Evolutionary conservation across 257 asterid species (phyloP), one percentile per base, ranked within the genome.

Genomic region (Fraxinus pennsylvanica): DNA sequence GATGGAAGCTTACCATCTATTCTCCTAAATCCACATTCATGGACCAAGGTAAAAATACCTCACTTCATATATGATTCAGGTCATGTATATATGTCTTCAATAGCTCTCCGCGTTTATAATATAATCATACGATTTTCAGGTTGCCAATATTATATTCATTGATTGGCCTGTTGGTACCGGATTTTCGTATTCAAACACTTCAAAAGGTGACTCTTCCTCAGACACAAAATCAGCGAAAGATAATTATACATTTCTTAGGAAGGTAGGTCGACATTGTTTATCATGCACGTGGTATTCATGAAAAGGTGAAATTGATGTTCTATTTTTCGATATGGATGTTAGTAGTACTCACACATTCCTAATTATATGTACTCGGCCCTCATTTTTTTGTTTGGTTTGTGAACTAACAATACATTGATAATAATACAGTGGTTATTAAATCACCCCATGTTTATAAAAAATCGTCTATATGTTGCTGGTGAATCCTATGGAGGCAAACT

Each of bases 401-500:
- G 15, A 41, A 10, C 50, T 41, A 41, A 41, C 15, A 41, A 19
- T 12, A 73, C 32, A 32, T 19, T 45, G 5, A 8, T 6, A 36
- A 52, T 30, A 7, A 1, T 85, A 81, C 91, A 91, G 94, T 91
- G 96, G 96, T 22, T 91, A 71, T 75, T 79, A 39, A 80, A 68
- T 9, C 94, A 87, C 76, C 88, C 91, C 0, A 32, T 0, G 22
- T 91, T 87, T 71, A 30, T 54, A 9, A 71, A 83, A n/a, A 86
- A 88, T 74, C 88, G 76, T 5, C 41, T 91, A 0, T 89, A 78
- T 76, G 43, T 91, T 76, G 88, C 76, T 3, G 91, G 94, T 7
- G 92, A 89, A 66, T 91, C 96, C 21, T 88, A 91, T 25, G 91
- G 85, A 22, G 92, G 89, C 79, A 83, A 79, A 43, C 71, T 84